Evolutionary conservation across 257 asterid genomes (phyloP).

Genomic region (Primulina huaijiensis): DNA sequence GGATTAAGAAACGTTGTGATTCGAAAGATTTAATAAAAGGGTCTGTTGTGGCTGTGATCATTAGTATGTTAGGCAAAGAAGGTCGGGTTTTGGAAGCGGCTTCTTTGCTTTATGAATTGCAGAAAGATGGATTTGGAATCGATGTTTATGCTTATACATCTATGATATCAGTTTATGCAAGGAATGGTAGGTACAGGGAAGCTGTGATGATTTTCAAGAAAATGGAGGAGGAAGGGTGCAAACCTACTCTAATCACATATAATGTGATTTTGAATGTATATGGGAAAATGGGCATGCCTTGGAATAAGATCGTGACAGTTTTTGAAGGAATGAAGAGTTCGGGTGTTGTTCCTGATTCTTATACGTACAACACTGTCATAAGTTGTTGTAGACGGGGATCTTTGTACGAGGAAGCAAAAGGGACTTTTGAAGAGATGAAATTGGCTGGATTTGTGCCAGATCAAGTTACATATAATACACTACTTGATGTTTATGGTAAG

Average conservation of each 20-base stretch:
- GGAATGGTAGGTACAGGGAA: constrained; percentile 69
- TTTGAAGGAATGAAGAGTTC: constrained; percentile 69
- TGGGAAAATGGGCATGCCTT: constrained; percentile 98
- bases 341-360: constrained; percentile 69
- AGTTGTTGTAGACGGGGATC: constrained; percentile 82
- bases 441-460: constrained; percentile 67
- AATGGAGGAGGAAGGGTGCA: constrained; percentile 91
- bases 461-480: constrained; percentile 81
- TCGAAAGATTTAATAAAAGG: constrained; percentile 48
- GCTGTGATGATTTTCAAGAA: constrained; percentile 70
- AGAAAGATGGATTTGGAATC: constrained; percentile 54
- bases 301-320: constrained; percentile 58
- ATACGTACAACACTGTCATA: constrained; percentile 85
- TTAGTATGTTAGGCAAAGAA: constrained; percentile 70
- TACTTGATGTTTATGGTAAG: constrained; percentile 88
- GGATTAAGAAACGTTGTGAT: constrained; percentile 44
- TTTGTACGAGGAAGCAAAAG: constrained; percentile 76
- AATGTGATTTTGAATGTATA: constrained; percentile 81
- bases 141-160: constrained; percentile 88
- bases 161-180: constrained; percentile 54
- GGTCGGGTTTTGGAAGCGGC: constrained; percentile 64
- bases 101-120: constrained; percentile 57
- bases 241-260: constrained; percentile 78
- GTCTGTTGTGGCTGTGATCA: constrained; percentile 66
- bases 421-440: constrained; percentile 77